phyloP scores from a whole-genome alignment of 2,329 filamentous ascomycete genomes.

The Phaeophleospora eucalypticola region DNA sequence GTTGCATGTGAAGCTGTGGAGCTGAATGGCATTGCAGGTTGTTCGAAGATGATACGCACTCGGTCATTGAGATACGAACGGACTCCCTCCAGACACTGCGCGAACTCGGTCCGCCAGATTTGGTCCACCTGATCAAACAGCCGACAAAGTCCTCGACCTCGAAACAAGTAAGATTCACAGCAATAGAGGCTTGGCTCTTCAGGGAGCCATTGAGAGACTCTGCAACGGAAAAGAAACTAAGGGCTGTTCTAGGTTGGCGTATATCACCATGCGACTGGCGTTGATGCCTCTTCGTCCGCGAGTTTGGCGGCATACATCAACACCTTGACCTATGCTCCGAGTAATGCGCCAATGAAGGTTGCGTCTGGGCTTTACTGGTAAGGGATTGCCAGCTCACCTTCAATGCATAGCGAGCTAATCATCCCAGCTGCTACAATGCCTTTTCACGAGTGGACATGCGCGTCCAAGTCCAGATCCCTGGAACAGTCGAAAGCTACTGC shows the following conservation, averaged over 20 bases:
- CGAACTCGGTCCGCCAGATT: conserved; percentile 90
- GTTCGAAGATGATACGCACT: conserved; percentile 87
- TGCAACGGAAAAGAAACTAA: conserved; percentile 9
- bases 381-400: conserved; percentile 22
- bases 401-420: conserved; percentile 22
- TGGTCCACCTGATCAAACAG: conserved; percentile 89
- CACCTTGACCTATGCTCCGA: conserved; percentile 85
- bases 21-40: conserved; percentile 58
- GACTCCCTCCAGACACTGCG: conserved; percentile 80
- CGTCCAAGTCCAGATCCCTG: conserved; percentile 94
- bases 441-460: conserved; percentile 98
- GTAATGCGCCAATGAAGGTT: conserved; percentile 81
- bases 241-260: conserved; percentile 64
- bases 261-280: conserved; percentile 96
- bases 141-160: conserved; percentile 51
- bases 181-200: no score
- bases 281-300: conserved; percentile 95
- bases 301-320: conserved; percentile 98
- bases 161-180: conserved; percentile 50
- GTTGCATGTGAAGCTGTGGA: conserved; percentile 3
- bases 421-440: conserved; percentile 84
- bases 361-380: conserved; percentile 93
- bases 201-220: no score
- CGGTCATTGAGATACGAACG: conserved; percentile 87
- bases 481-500: conserved; percentile 94